Base-by-base conservation (phyloP, 192 early-diverging fungal species). In the Podila epicladia region DNA sequence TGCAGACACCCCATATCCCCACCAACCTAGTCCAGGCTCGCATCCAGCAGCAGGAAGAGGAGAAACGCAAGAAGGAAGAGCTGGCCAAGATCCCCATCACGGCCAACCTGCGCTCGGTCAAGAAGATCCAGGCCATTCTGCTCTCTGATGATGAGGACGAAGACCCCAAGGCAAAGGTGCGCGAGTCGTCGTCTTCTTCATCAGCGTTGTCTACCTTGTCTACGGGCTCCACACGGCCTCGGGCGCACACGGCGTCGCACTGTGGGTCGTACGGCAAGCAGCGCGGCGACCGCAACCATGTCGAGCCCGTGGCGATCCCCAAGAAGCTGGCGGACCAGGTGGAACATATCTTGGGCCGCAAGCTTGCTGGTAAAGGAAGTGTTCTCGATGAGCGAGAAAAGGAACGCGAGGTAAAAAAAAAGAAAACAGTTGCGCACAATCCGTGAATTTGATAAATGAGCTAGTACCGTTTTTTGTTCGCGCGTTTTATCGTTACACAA, bases 51-150 rank as follows among this genome's bases (percentile, higher is more conserved):
- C 77, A 67, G 35, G 77, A 80, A 28, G 77, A 73, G 48, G 35
- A 80, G 22, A 68, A 65, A 24, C 70, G 71, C 1, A 68, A 31
- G 19, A 58, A 64, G 0, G 77, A 80, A 33, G 77, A 80, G 33
- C 32, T 80, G 53, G 77, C 77, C 24, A 80, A 80, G 67, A 80
- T 80, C 37, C 77, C 77, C 9, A 80, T 80, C 41, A 80, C 77
- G 7, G 77, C 77, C 22, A 80, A 80, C 62, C 20, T 80, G 35
- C 19, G 77, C 6, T 64, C 61, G 24, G 77, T 80, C 9, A 80
- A 80, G 37, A 80, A 80, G 71, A 73, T 80, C 51, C 77, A 80
- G 37, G 77, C 77, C 0, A 65, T 80, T 2, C n/a, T 80, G 0
- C 53, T 80, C 20, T 67, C 71, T 32, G 77, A 80, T 15, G 77